phyloP scores from a whole-genome alignment of 495 filamentous ascomycete genomes.

The Podospora anserina region DNA sequence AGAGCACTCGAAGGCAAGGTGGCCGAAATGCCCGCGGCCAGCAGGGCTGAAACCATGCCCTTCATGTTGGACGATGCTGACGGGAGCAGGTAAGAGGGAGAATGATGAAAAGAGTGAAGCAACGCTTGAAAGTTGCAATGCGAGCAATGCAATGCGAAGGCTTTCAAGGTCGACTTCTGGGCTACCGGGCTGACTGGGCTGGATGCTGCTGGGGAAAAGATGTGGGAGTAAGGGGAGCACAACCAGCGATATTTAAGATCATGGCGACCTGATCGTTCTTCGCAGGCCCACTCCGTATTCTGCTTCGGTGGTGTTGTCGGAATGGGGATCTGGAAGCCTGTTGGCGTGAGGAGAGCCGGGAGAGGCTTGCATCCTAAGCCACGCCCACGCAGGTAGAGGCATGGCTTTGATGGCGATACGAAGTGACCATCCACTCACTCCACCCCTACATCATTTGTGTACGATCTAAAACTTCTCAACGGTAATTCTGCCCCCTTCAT shows the following conservation, averaged over 20 bases:
- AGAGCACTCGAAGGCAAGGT: background rate
- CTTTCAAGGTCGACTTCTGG: background rate
- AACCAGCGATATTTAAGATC: background rate
- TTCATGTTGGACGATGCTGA: background rate
- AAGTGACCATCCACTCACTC: background rate
- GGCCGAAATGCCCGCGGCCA: conserved; percentile 3
- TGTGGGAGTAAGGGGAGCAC: background rate
- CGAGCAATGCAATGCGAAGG: background rate
- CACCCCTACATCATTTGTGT: background rate
- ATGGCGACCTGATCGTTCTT: background rate
- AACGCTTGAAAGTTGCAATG: conserved; percentile 4
- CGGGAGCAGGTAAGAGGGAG: background rate
- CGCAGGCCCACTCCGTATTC: background rate
- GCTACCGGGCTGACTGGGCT: background rate
- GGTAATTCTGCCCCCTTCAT: background rate
- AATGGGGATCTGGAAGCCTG: background rate
- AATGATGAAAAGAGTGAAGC: background rate
- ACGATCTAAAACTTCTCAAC: background rate
- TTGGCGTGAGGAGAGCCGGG: background rate
- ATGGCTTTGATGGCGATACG: background rate
- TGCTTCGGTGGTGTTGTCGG: background rate
- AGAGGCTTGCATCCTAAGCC: background rate
- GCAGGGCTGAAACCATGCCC: background rate
- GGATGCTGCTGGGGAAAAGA: background rate
- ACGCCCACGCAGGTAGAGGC: background rate